phyloP scores from a whole-genome alignment of 495 filamentous ascomycete genomes.

The Mycothermus thermophilus region DNA sequence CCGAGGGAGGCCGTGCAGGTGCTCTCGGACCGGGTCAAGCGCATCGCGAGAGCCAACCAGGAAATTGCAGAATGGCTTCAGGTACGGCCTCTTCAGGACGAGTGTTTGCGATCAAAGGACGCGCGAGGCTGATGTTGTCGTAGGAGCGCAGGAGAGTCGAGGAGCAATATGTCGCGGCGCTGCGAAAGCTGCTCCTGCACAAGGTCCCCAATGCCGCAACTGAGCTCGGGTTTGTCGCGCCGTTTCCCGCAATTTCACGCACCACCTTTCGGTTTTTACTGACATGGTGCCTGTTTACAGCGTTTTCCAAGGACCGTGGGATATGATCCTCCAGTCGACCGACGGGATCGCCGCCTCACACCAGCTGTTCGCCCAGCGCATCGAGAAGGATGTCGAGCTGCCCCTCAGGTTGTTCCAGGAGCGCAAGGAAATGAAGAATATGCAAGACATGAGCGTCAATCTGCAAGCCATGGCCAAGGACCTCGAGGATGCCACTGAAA shows the following conservation, averaged over 20 bases:
- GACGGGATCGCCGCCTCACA: conserved; percentile 75
- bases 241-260: conserved; percentile 2
- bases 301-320: conserved; percentile 85
- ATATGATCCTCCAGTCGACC: conserved; percentile 70
- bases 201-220: conserved; percentile 56
- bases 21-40: conserved; percentile 75
- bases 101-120: no score
- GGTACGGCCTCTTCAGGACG: no score
- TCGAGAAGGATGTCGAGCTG: conserved; percentile 82
- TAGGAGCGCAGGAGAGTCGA: conserved; percentile 90
- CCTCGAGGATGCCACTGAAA: conserved; percentile 72
- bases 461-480: conserved; percentile 69
- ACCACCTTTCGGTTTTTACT: conserved; percentile 9
- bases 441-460: conserved; percentile 72
- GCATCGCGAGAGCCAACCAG: conserved; percentile 72
- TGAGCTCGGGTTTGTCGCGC: conserved; percentile 62
- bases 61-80: conserved; percentile 96
- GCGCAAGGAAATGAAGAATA: conserved; percentile 64
- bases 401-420: conserved; percentile 63
- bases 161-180: conserved; percentile 72
- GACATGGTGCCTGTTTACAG: conserved; percentile 31
- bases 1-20: conserved; percentile 73
- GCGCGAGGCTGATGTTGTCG: conserved; percentile 18
- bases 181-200: conserved; percentile 67
- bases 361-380: conserved; percentile 63